Evolutionary conservation across 805 yeast genomes (phyloP), one percentile per base, ranked within the genome.

Genomic region (Phaffomyces antillensis): DNA sequence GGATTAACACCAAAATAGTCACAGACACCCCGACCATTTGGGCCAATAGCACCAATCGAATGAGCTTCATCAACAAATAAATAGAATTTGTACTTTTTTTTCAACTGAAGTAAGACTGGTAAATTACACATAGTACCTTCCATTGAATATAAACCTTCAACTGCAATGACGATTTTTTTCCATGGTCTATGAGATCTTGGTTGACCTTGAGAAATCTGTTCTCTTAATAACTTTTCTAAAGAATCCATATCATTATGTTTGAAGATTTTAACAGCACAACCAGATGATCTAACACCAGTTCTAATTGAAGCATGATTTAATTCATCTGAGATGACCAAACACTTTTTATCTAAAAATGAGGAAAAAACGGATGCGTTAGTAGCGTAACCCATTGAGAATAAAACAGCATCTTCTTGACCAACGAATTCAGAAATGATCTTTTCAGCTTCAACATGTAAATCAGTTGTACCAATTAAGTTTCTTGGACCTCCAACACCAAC

Each of bases 31-130:
- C 86, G 81, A 39, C 99, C 99, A 42, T 68, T 67, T 37, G 95
- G 93, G 26, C 99, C 99, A 68, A 93, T 75, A n/a, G 99, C 99
- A 57, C 99, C 99, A 58, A 93, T 84, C 6, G 98, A 91, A 65
- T 93, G 99, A 12, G 99, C 99, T 65, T 93, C 99, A 64, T 93
- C 99, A 50, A 95, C 86, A 59, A 86, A 93, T 42, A 93, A 67
- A 60, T 86, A 87, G 60, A 91, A 86, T 58, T 88, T 88, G 70
- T 95, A 93, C 61, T 86, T 86, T 53, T 81, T 73, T 62, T 89
- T 91, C 61, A 93, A 75, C 52, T 77, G 83, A 26, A 88, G 75
- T 39, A 90, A 68, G 55, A 71, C 72, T 7, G 77, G 77, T 53
- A 93, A 73, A 54, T 83, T 77, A 25, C 87, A 85, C 37, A 84